phyloP scores from a whole-genome alignment of 2,329 filamentous ascomycete species.

The Diaporthe australafricana region DNA sequence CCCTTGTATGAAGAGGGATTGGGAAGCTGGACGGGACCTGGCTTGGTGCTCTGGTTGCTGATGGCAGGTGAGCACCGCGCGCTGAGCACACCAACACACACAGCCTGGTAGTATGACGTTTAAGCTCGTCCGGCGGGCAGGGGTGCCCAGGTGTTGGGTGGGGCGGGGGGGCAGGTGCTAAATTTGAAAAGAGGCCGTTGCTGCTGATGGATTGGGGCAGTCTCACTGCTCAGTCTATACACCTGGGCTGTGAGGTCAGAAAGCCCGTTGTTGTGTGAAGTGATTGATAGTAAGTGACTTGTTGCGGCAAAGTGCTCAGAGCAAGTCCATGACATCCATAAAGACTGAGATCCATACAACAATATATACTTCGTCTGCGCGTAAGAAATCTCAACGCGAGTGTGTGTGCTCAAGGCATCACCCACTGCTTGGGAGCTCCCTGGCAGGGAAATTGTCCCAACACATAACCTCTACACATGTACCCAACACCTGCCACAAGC shows the following conservation, averaged over 20 bases:
- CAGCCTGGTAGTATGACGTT: slow-evolving; percentile 18
- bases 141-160: neutral
- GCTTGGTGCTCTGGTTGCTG: slow-evolving; percentile 18
- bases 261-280: too few species aligned
- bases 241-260: too few species aligned
- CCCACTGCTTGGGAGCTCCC: slow-evolving; percentile 3
- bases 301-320: too few species aligned
- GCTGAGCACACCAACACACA: slow-evolving; percentile 14
- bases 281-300: too few species aligned
- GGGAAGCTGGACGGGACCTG: neutral
- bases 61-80: slow-evolving; percentile 10
- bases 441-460: neutral
- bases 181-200: slow-evolving; percentile 4
- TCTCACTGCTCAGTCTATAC: too few species aligned
- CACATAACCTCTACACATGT: neutral
- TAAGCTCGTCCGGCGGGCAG: slow-evolving; percentile 9
- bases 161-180: slow-evolving; percentile 2
- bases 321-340: too few species aligned
- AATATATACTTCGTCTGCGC: too few species aligned
- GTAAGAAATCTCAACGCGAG: neutral
- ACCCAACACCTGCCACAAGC: neutral
- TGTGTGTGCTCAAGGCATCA: slow-evolving; percentile 1
- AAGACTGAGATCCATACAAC: too few species aligned
- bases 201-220: neutral
- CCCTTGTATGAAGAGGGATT: neutral